Base-by-base conservation (phyloP, 2,329 filamentous ascomycete species). In the Hysterium pulicare region DNA sequence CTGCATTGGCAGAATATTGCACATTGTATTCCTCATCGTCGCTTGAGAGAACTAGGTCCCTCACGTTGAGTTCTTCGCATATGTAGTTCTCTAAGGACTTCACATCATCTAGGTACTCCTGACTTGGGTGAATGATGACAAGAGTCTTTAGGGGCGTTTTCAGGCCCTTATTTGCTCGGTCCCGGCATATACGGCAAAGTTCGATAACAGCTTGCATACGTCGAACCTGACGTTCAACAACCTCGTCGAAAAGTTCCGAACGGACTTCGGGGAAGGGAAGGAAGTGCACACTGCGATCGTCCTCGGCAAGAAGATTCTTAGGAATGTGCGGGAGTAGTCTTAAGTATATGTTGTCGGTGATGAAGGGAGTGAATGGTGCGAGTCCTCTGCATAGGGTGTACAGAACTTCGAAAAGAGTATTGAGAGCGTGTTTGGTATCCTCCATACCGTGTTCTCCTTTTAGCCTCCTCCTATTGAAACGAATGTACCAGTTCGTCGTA, bases 401-500 rank as follows among this genome's bases (percentile, higher is more conserved):
- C 17, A 97, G 75, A 42, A 96, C 87, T 69, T 96, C 90, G 58
- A 95, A 96, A 6, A 97, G 79, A 2, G 93, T 91, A 70, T 97
- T 95, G 41, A 98, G 76, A 0, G 91, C 93, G 59, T 95, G 88
- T 38, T 85, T 74, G 9, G 93, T 96, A 63, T 97, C 93, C 11
- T 90, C 79, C 19, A 88, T 69, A 15, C 90, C 89, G 51, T 88
- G 83, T 62, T 94, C 90, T 33, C 90, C 90, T 81, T 95, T 96
- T 53, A 95, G 76, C 41, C 90, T 82, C 67, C 87, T 87, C 41
- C 90, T 81, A 74, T 96, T 96, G 74, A 95, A 94, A 47, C 90
- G 81, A 65, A 96, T 96, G 70, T 96, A 96, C 90, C 90, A 96
- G 70, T 97, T 97, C n/a, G 90, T 96, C 3, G 87, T 90, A 69